Evolutionary conservation across 2,329 filamentous ascomycete genomes (phyloP), one percentile per base, ranked within the genome.

Genomic region (Ceratocystis alfenasii): DNA sequence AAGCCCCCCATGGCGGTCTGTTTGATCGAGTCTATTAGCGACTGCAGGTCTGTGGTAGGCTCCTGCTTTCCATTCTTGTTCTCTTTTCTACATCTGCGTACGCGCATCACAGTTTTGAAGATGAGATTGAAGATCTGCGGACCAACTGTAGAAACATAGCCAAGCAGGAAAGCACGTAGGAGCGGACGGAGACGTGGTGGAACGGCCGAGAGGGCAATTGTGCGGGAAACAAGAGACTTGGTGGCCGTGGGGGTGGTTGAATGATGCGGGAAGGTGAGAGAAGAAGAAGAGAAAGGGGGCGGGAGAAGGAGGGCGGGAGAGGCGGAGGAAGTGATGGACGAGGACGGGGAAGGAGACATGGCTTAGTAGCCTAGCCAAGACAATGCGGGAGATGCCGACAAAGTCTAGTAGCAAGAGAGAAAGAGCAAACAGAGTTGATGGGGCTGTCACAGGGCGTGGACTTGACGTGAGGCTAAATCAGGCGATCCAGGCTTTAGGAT

Each of bases 61-160:
- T 25, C 59, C 1, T 7, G 30, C 25, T 25, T 65, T 8, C 48
- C 30, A 17, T 53, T 44, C 59, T 70, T 71, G 53, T 2, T 5
- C 15, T 57, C 28, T 25, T 71, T 70, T 46, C 72, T 74, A 63
- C 72, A 74, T 69, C 74, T 76, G 67, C 62, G 53, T 12, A 55
- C 41, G 5, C 63, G 25, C 7, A 76, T 76, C 68, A 81, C 71
- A 70, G 80, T 76, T 69, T 81, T 78, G 64, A 85, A 71, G 36
- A 85, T 69, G 67, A 86, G 73, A 1, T 80, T 81, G 69, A 85
- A 71, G 25, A 86, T 73, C 68, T 83, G 77, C 12, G 84, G 84
- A 33, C 76, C 78, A 6, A 85, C 82, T 44, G 79, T 77, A 63
- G 83, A 85, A 20, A 79, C 79, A 75, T 86, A 87, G 36, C 83